Evolutionary conservation across 2,329 filamentous ascomycete species (phyloP).

Genomic region (Fusarium burgessii): DNA sequence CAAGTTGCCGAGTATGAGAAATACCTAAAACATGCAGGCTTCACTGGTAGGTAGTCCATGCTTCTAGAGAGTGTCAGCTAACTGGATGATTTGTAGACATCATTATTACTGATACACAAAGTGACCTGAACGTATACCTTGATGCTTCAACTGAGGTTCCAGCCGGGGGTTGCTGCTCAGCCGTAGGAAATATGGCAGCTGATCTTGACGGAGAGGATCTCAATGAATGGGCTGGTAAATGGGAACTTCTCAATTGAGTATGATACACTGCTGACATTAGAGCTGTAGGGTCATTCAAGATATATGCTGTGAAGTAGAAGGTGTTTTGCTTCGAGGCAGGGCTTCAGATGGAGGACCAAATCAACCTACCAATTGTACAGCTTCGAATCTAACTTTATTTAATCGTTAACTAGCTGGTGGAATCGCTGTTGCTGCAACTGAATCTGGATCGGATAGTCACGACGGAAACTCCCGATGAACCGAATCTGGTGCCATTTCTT

Average conservation of each 20-base stretch:
- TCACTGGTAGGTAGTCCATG: conserved; percentile 53
- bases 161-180: background rate
- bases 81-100: background rate
- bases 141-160: background rate
- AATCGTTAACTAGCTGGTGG: no score
- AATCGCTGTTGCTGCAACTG: no score
- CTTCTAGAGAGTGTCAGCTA: fast-evolving
- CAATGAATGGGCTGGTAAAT: background rate
- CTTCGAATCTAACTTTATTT: no score
- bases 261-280: background rate
- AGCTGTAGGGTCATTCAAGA: background rate
- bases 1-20: conserved; percentile 62
- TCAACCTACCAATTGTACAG: no score
- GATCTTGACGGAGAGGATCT: background rate
- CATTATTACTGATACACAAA: background rate
- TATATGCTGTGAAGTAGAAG: background rate
- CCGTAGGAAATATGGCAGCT: background rate
- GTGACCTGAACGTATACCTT: background rate
- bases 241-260: fast-evolving
- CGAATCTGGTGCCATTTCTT: no score
- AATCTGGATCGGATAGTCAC: no score
- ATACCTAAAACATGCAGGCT: conserved; percentile 64
- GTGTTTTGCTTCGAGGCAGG: no score
- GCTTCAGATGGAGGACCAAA: no score
- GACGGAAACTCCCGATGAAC: no score